Conservation (phyloP, 2,329 filamentous ascomycete genomes). For the Sphaerostilbella broomeana region DNA sequence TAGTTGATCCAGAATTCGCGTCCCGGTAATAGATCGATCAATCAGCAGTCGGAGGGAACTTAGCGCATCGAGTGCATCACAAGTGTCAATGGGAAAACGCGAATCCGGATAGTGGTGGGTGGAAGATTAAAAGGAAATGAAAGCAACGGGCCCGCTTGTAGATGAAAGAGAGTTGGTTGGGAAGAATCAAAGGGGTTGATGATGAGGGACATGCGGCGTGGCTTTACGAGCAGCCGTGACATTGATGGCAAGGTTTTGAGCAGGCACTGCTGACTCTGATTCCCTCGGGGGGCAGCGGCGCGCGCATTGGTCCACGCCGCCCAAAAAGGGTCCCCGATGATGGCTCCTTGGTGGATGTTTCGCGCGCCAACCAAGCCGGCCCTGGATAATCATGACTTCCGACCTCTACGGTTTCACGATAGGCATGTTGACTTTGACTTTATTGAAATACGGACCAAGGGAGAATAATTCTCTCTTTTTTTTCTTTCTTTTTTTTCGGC, state of each 20-base stretch:
- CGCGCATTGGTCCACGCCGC: constrained; percentile 2
- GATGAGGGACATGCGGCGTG: constrained; percentile 9
- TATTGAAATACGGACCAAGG: too few species aligned
- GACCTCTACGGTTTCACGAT: neutral
- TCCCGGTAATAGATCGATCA: too few species aligned
- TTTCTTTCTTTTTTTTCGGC: too few species aligned
- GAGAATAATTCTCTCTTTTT: too few species aligned
- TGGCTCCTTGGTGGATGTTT: constrained; percentile 3
- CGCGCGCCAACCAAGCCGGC: neutral
- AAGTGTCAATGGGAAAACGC: neutral
- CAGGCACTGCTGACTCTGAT: neutral
- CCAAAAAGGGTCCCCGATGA: constrained; percentile 1
- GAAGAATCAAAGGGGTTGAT: constrained; percentile 10
- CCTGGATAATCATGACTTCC: constrained; percentile 15
- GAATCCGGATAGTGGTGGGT: neutral
- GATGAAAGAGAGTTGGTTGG: too few species aligned
- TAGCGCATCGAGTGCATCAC: neutral
- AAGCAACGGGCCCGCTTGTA: too few species aligned
- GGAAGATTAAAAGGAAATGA: neutral
- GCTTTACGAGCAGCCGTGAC: constrained; percentile 1
- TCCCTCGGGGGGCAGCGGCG: neutral
- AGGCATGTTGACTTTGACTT: too few species aligned
- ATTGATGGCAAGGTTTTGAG: constrained; percentile 2
- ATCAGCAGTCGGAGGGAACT: too few species aligned
- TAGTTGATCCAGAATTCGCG: too few species aligned